phyloP scores from a whole-genome alignment of 805 yeast genomes.

The Myxozyma sirexii region DNA sequence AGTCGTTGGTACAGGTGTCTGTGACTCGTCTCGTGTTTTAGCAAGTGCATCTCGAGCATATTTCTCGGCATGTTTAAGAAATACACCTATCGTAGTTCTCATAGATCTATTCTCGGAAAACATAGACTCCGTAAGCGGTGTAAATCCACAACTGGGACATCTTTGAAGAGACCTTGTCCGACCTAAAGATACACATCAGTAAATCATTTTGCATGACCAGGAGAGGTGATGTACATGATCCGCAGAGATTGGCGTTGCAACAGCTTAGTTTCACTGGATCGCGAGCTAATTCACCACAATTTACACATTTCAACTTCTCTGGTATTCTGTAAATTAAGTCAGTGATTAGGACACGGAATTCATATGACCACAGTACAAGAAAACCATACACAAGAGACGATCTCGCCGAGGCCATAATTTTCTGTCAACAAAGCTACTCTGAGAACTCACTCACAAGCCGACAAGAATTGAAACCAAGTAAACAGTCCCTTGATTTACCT shows the following conservation, averaged over 20 bases:
- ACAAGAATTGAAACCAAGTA: too few species aligned
- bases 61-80: conserved; percentile 32
- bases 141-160: conserved; percentile 26
- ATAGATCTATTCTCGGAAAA: conserved; percentile 21
- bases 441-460: neutral
- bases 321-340: conserved; percentile 19
- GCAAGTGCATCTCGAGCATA: conserved; percentile 17
- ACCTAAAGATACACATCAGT: conserved; percentile 14
- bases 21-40: neutral
- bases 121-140: conserved; percentile 8
- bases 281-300: conserved; percentile 27
- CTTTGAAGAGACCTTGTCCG: conserved; percentile 6
- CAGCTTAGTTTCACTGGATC: conserved; percentile 28
- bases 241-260: conserved; percentile 28
- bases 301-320: conserved; percentile 26
- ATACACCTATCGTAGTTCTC: conserved; percentile 30
- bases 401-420: conserved; percentile 10
- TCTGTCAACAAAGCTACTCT: neutral
- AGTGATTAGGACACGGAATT: neutral
- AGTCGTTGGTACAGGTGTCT: neutral
- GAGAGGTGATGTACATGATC: conserved; percentile 22
- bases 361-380: too few species aligned
- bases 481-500: too few species aligned
- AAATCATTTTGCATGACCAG: neutral
- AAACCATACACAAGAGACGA: conserved; percentile 5